Percentiles rank a stretch among this genome's conserved stretches.
Evolutionary conservation across 2,329 filamentous ascomycete genomes (phyloP).

Genomic region (Xylariaceae sp.): DNA sequence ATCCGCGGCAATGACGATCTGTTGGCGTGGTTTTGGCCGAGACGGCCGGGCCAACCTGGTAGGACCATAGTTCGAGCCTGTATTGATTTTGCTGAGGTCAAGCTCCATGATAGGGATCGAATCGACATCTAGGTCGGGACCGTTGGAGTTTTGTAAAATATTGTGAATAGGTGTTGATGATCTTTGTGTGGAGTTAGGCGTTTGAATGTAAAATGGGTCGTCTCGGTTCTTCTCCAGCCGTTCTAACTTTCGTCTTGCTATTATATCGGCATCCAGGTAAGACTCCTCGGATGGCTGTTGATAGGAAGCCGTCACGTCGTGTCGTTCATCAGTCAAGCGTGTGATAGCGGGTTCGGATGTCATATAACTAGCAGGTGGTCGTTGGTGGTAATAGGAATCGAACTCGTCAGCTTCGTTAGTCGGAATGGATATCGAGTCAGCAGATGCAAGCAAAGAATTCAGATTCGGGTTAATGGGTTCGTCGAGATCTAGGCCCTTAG

Average conservation of each 20-base stretch:
- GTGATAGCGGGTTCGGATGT: constrained; percentile 54
- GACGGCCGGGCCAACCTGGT: constrained; percentile 25
- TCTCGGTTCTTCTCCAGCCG: constrained; percentile 78
- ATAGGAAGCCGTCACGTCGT: constrained; percentile 50
- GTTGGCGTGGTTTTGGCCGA: constrained; percentile 46
- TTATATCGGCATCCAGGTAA: constrained; percentile 66
- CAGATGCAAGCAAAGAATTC: constrained; percentile 57
- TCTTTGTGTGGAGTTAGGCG: constrained; percentile 48
- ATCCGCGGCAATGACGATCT: constrained; percentile 65
- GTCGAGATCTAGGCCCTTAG: constrained; percentile 71
- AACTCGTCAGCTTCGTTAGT: constrained; percentile 61
- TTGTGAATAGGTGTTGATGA: constrained; percentile 73
- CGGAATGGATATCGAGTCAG: constrained; percentile 45
- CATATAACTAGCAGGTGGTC: constrained; percentile 46
- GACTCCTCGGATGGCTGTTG: constrained; percentile 57
- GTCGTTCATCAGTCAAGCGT: constrained; percentile 43
- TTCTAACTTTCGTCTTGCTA: constrained; percentile 69
- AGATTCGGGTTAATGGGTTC: constrained; percentile 75
- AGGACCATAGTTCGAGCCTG: constrained; percentile 30
- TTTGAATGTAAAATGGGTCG: constrained; percentile 88
- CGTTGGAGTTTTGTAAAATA: constrained; percentile 67
- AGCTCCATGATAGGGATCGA: constrained; percentile 94
- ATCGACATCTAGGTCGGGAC: constrained; percentile 80
- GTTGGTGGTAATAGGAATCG: constrained; percentile 59
- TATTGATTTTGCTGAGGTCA: constrained; percentile 58